phyloP scores from a whole-genome alignment of 225 moss, liverwort and hornwort species.

The Bryoerythrophyllum caledonicum region DNA sequence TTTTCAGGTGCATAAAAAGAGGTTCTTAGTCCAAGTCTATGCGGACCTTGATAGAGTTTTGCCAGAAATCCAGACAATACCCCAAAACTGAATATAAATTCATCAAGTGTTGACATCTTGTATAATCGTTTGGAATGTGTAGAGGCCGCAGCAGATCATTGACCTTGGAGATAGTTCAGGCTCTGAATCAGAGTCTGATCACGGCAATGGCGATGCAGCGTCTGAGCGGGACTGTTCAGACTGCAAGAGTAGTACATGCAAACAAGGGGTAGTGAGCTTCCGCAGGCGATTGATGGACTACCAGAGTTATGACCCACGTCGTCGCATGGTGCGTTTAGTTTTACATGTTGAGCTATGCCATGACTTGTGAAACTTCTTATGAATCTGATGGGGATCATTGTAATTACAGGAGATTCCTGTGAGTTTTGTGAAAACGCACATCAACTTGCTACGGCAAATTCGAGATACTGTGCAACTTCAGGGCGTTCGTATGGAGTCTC shows the following conservation, averaged over 20 bases:
- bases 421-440: background rate
- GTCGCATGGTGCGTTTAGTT: conserved; percentile 8
- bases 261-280: conserved; percentile 2
- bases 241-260: background rate
- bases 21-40: background rate
- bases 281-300: background rate
- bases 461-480: conserved; percentile 8
- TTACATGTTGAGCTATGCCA: background rate
- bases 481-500: conserved; percentile 19
- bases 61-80: background rate
- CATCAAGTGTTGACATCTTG: background rate
- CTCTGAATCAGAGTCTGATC: background rate
- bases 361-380: too few species aligned
- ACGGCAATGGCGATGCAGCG: background rate
- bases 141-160: too few species aligned
- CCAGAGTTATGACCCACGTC: rapidly evolving
- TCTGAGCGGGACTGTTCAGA: background rate
- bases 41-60: background rate
- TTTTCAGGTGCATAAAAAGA: too few species aligned
- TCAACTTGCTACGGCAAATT: background rate
- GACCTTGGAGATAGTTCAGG: too few species aligned
- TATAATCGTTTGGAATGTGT: too few species aligned
- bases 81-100: too few species aligned
- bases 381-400: background rate
- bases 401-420: conserved; percentile 5